A percentile compares a stretch with the other conserved stretches of the same genome.
Conservation (phyloP, 228 moss, liverwort and hornwort genomes). For the Sphagnum fallax region DNA sequence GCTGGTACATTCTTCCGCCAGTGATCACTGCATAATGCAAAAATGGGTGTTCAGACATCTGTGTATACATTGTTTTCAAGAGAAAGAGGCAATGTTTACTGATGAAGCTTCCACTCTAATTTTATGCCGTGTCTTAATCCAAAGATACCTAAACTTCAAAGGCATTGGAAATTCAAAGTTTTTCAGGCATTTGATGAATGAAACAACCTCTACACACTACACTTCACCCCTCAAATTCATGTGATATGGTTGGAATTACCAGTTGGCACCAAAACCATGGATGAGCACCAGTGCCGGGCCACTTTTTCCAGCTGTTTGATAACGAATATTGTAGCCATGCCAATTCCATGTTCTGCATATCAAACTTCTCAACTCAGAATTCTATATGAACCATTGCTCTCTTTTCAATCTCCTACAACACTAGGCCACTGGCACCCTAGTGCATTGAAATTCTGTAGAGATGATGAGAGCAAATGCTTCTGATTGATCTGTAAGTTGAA, state of each 20-base stretch:
- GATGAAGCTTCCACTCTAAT: too few species aligned
- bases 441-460: too few species aligned
- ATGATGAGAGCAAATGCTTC: too few species aligned
- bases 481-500: too few species aligned
- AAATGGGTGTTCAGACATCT: background rate
- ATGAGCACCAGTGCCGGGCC: constrained; percentile 72
- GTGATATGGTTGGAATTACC: constrained; percentile 23
- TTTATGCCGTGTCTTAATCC: too few species aligned
- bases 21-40: constrained; percentile 58
- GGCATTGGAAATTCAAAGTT: background rate
- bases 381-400: too few species aligned
- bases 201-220: background rate
- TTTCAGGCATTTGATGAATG: background rate
- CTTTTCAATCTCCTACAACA: too few species aligned
- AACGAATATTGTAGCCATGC: constrained; percentile 71
- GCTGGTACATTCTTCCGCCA: constrained; percentile 84
- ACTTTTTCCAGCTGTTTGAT: constrained; percentile 58
- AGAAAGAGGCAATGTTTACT: too few species aligned
- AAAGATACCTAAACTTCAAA: too few species aligned
- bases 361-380: too few species aligned
- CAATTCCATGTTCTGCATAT: constrained; percentile 70
- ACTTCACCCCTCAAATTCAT: background rate
- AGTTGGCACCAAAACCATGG: constrained; percentile 89
- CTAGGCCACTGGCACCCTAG: too few species aligned
- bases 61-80: too few species aligned